A percentile compares a stretch with the other conserved stretches of the same genome.
phyloP scores from a whole-genome alignment of 495 filamentous ascomycete genomes.

The Daldinia loculata region DNA sequence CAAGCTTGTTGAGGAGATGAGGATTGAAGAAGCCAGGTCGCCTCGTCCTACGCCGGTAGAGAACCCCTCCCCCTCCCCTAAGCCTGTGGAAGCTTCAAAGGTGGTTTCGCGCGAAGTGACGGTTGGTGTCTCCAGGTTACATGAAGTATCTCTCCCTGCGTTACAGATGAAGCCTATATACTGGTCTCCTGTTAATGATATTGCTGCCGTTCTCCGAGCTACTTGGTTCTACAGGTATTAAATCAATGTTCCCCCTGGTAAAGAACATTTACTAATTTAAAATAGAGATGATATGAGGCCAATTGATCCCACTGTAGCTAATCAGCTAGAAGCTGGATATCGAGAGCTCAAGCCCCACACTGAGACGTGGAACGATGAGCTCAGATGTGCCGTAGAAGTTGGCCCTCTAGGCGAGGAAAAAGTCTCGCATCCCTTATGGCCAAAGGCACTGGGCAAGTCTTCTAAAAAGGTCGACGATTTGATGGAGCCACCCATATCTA shows the following conservation, averaged over 20 bases:
- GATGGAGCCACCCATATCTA: slow-evolving; percentile 59
- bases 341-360: slow-evolving; percentile 87
- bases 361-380: slow-evolving; percentile 91
- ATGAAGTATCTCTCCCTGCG: slow-evolving; percentile 63
- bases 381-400: slow-evolving; percentile 89
- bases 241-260: neutral
- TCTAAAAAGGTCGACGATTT: slow-evolving; percentile 48
- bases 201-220: slow-evolving; percentile 80
- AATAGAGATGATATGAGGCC: slow-evolving; percentile 82
- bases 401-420: slow-evolving; percentile 92
- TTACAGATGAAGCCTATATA: slow-evolving; percentile 95
- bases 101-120: slow-evolving; percentile 62
- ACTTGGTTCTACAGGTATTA: slow-evolving; percentile 90
- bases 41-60: slow-evolving; percentile 22
- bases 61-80: slow-evolving; percentile 1
- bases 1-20: slow-evolving; percentile 18
- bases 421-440: slow-evolving; percentile 82
- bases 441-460: slow-evolving; percentile 59
- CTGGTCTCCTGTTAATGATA: slow-evolving; percentile 94
- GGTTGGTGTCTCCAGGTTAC: slow-evolving; percentile 80
- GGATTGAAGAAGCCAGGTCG: slow-evolving; percentile 13
- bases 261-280: slow-evolving; percentile 19
- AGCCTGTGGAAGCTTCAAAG: slow-evolving; percentile 18
- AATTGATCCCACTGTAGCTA: slow-evolving; percentile 86
- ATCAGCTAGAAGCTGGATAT: slow-evolving; percentile 90